phyloP scores from a whole-genome alignment of 345 rosid species.

The Odontarrhena argentea region DNA sequence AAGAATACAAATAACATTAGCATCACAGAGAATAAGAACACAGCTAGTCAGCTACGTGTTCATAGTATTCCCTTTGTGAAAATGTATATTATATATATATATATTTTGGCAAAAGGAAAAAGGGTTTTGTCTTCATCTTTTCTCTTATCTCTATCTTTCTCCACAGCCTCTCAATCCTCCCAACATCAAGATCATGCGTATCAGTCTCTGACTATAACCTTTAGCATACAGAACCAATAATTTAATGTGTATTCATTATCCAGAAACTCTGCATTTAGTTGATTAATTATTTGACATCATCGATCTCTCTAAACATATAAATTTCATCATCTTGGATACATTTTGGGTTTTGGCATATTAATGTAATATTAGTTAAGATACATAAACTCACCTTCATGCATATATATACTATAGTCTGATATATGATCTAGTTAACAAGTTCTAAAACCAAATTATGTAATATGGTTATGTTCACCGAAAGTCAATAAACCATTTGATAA shows the following conservation, averaged over 20 bases:
- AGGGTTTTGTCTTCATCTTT: conserved; percentile 33
- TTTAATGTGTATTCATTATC: neutral
- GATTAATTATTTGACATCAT: neutral
- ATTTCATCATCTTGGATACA: neutral
- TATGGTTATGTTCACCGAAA: too few relatives aligned
- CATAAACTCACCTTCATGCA: too few relatives aligned
- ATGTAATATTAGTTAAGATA: too few relatives aligned
- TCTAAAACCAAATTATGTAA: too few relatives aligned
- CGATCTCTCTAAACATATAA: too few relatives aligned
- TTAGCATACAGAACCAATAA: neutral
- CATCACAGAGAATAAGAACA: conserved; percentile 26
- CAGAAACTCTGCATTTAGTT: neutral
- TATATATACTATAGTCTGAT: too few relatives aligned
- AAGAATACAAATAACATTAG: conserved; percentile 27
- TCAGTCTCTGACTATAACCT: conserved; percentile 5
- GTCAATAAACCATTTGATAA: too few relatives aligned
- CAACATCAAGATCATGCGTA: conserved; percentile 18
- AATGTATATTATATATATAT: neutral
- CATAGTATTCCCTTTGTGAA: conserved; percentile 33
- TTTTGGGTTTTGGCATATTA: neutral
- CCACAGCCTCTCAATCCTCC: conserved; percentile 41
- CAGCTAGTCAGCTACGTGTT: conserved; percentile 1
- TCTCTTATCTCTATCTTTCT: conserved; percentile 36
- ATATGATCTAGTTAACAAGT: too few relatives aligned
- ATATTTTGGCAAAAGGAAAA: neutral